Evolutionary conservation across 148 eudicot species (phyloP), one percentile per base, ranked within the genome.

Genomic region (Vaccinium darrowii): DNA sequence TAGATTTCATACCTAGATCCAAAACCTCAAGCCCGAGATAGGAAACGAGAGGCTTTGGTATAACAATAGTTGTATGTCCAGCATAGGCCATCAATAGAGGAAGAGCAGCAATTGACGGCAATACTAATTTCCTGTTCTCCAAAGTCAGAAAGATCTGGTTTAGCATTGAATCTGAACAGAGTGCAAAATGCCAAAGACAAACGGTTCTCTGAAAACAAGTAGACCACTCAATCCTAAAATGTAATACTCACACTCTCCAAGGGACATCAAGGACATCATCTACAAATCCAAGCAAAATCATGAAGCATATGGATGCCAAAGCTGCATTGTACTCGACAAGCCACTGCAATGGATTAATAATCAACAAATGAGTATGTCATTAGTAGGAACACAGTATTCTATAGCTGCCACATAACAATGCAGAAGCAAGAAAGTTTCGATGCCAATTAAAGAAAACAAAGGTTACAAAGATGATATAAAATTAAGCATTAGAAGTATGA

Each of bases 81-180:
- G 99, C 98, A 91, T 97, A 97, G 57, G 99, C 99, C 99, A 97
- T 95, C 93, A 95, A 90, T 78, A 97, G 86, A 18, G 99, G 98
- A 87, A 97, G 98, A 84, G 99, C 95, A 77, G 98, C 96, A 87
- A 97, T 88, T 83, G 97, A 93, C 75, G 99, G 98, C 91, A 97
- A 85, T 54, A 95, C 84, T 80, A 97, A 80, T 88, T 97, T 97
- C 92, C 98, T 95, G 98, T 84, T 39, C 82, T 85, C 86, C 84
- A 88, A 88, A 88, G 75, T 84, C 21, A 50, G 30, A 81, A 82
- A 84, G 11, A 85, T 51, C 83, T 73, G 69, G 54, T 43, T 73
- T 76, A 58, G 50, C 65, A 12, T 5, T 65, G 33, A 13, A 56
- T 81, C 43, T 4, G 8, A 23, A 76, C 54, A 39, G 25, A 67